Base-by-base conservation (phyloP, 2,329 filamentous ascomycete genomes). In the Colletotrichum karsti region DNA sequence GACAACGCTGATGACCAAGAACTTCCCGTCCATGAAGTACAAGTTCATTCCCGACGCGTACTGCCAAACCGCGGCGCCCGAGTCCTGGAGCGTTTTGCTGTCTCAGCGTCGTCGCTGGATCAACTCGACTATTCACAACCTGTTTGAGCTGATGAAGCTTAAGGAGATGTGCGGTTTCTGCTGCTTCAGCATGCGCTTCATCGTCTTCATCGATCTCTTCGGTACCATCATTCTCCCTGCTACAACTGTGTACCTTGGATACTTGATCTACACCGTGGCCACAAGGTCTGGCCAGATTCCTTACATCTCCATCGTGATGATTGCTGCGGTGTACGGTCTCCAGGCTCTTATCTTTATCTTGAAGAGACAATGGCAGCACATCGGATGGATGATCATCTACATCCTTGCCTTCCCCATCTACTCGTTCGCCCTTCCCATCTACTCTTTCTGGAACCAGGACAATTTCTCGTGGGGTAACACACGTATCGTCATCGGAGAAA, bases 331-430 rank as follows among this genome's bases (percentile, higher is more conserved):
- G 15, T 99, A 99, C 76, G 96, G 96, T 86, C 89, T 99, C 3
- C 96, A 99, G 77, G 95, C 95, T 3, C 82, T 98, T 69, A 97
- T 99, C 75, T 99, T 99, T 83, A 94, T 98, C 73, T 85, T 98
- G 74, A 98, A 97, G 84, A 88, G 96, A 58, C 94, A 98, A 81
- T 99, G 96, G 96, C 95, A 99, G 79, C 95, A 98, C 77, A 89
- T 99, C 69, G 96, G 96, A 73, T 99, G 96, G 96, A 98, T 99
- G 95, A 92, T 99, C 72, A 98, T 99, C 77, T 99, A 99, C 82
- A 87, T 99, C 70, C 74, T 97, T n/a, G 96, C 96, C 3, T 98
- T 93, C 84, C 96, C 96, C 0, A 92, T 99, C 73, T 98, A 95
- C 84, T 96, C 92, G 4, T 93, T 99, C 74, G 78, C 97, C 70